Conservation (phyloP, 2,329 filamentous ascomycete species). For the Calonectria multiphialidica region DNA sequence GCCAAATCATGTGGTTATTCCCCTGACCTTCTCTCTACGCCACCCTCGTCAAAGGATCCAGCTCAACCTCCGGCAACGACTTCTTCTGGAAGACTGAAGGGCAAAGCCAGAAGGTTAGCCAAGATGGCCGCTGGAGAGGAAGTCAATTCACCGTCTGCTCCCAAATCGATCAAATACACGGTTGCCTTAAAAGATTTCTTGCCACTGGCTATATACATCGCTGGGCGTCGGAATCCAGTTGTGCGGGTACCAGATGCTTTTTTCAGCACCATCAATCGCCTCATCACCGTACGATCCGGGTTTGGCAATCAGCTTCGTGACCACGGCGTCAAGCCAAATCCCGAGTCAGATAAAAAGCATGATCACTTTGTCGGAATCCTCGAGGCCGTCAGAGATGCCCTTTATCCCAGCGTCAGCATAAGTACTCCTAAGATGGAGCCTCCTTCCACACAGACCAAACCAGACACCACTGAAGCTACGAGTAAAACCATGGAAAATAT, state of each 20-base stretch:
- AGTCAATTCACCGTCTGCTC: neutral
- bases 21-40: constrained; percentile 29
- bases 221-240: constrained; percentile 24
- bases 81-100: constrained; percentile 39
- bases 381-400: constrained; percentile 46
- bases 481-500: neutral
- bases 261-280: constrained; percentile 47
- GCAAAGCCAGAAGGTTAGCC: constrained; percentile 40
- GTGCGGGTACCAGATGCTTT: constrained; percentile 47
- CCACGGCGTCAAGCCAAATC: constrained; percentile 26
- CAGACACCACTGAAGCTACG: neutral
- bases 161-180: neutral
- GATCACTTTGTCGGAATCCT: constrained; percentile 51
- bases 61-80: no score
- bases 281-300: constrained; percentile 48
- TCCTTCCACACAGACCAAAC: neutral
- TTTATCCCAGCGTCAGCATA: constrained; percentile 43
- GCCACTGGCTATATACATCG: constrained; percentile 53
- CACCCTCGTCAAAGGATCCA: neutral
- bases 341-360: constrained; percentile 44
- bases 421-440: neutral
- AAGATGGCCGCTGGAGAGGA: constrained; percentile 22
- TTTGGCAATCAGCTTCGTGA: constrained; percentile 41
- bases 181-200: constrained; percentile 53
- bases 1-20: constrained; percentile 51